Percentiles rank a stretch among this genome's conserved stretches.
These are phyloP conservation scores for Xylaria sp. DNA, from an alignment of 2,329 filamentous ascomycete species.

Conservation along the genomic window DNA sequence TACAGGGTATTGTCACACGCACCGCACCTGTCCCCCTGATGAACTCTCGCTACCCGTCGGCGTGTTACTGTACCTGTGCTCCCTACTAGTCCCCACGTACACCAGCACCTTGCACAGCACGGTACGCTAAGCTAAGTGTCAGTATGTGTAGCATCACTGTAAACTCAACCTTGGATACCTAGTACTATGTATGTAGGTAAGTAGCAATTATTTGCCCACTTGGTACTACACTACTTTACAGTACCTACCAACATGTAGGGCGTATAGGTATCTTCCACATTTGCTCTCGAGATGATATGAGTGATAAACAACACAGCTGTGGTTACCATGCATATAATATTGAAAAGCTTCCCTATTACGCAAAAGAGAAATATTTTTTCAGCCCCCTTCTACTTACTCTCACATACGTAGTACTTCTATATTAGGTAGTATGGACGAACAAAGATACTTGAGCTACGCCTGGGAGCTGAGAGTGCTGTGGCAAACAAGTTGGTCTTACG, in stretches of 20 bases:
- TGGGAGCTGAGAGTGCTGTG: conserved; percentile 17
- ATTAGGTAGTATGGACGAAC: too few species aligned
- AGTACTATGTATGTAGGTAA: too few species aligned
- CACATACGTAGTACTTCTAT: too few species aligned
- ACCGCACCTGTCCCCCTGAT: conserved; percentile 6
- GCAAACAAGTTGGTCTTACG: conserved; percentile 10
- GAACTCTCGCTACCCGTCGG: conserved; percentile 2
- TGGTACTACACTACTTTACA: too few species aligned
- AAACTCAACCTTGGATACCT: neutral
- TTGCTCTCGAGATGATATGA: neutral
- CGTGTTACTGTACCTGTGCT: conserved; percentile 1
- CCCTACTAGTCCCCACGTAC: neutral
- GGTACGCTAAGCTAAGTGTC: neutral
- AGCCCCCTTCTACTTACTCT: neutral
- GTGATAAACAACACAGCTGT: neutral
- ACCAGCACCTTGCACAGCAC: neutral
- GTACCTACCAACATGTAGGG: too few species aligned
- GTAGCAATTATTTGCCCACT: too few species aligned
- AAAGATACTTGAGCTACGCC: neutral
- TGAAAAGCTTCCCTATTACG: neutral
- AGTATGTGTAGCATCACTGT: neutral
- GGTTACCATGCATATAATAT: conserved; percentile 12
- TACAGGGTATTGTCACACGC: conserved; percentile 6
- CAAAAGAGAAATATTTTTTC: conserved; percentile 3
- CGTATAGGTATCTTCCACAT: neutral